Base-by-base conservation (phyloP, 306 rosid species). In the Corylus avellana region DNA sequence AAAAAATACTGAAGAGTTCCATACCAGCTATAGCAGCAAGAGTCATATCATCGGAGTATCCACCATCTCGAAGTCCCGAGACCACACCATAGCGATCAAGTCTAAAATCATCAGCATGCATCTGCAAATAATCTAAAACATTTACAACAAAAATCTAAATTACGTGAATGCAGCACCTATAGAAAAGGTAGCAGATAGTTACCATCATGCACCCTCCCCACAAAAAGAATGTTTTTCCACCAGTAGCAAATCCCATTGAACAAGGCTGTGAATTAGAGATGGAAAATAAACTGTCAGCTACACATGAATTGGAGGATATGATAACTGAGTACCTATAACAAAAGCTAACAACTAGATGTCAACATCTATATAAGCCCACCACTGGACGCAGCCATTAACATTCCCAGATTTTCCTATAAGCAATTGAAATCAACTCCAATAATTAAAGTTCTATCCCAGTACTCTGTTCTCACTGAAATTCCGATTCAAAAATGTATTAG, bases 121-220 rank as follows among this genome's bases (percentile, higher is more conserved):
- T 96, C 99, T 96, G 89, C 66, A 88, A 81, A 70, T 73, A 84
- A 84, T 73, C 77, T 73, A 73, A 67, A 61, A 63, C 37, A 74
- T 51, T 89, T 68, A 86, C 81, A 78, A 72, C 13, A 6, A 12
- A 42, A 5, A 53, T 51, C 70, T 72, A 2, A 1, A 83, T 69
- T 27, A 77, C 22, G 63, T 72, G 75, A 55, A 75, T 42, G 57
- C 53, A 74, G 44, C 51, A 76, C 68, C 50, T 8, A 58, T 54
- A 55, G 73, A 79, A 47, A 75, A 17, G 74, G 76, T 42, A 53
- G 84, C 70, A 83, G 80, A 66, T 82, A 91, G 93, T 90, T 87
- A 82, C 99, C 99, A 96, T 96, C 99, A 96, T 96, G 96, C 99
- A 96, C 69, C 99, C 99, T 90, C 99, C 99, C 99, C 99, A 96